Conservation (phyloP, 2,329 filamentous ascomycete genomes). For the Tolypocladium album region DNA sequence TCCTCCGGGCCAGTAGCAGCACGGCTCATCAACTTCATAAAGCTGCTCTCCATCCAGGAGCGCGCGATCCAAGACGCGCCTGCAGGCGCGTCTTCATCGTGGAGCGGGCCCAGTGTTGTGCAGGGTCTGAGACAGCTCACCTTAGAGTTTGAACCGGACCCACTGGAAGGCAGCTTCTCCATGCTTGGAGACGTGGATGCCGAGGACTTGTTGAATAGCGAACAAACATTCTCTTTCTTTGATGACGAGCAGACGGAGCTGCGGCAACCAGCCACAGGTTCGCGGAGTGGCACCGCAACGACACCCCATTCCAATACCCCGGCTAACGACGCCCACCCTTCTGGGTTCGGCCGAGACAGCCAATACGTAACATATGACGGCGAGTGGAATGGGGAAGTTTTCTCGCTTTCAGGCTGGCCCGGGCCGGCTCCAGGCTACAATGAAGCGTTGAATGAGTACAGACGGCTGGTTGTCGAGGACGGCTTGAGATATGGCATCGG, state of each 20-base stretch:
- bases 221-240: slow-evolving; percentile 35
- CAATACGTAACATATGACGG: slow-evolving; percentile 13
- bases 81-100: slow-evolving; percentile 7
- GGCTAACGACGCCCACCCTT: background rate
- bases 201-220: slow-evolving; percentile 28
- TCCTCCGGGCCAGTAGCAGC: slow-evolving; percentile 39
- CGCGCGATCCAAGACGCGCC: slow-evolving; percentile 24
- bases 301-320: slow-evolving; percentile 4
- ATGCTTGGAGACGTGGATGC: slow-evolving; percentile 26
- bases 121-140: slow-evolving; percentile 41
- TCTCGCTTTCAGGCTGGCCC: slow-evolving; percentile 32
- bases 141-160: slow-evolving; percentile 42
- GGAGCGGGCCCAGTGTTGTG: slow-evolving; percentile 31
- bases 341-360: slow-evolving; percentile 7
- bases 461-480: slow-evolving; percentile 28
- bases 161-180: slow-evolving; percentile 23
- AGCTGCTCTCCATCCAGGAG: slow-evolving; percentile 37
- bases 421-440: slow-evolving; percentile 25
- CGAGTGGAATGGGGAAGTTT: slow-evolving; percentile 14
- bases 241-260: slow-evolving; percentile 12
- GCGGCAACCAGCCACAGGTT: slow-evolving; percentile 2
- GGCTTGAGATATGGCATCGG: slow-evolving; percentile 26
- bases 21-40: slow-evolving; percentile 37
- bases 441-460: slow-evolving; percentile 35
- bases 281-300: background rate